These are phyloP conservation scores for Ilex aquifolium DNA, from an alignment of 257 asterid species.

Conservation along the genomic window DNA sequence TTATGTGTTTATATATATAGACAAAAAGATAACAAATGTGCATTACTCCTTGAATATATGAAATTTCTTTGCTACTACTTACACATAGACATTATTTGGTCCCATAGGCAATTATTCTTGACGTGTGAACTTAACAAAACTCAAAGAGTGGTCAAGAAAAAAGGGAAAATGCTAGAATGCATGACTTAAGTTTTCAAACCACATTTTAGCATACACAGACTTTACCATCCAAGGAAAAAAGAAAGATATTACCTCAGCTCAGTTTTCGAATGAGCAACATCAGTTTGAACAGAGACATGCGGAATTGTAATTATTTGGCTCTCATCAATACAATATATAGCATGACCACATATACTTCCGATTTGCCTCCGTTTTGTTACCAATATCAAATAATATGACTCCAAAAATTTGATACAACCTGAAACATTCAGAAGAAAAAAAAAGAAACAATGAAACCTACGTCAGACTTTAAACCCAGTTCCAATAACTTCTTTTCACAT, in stretches of 20 bases:
- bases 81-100: no score
- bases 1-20: no score
- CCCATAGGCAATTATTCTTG: no score
- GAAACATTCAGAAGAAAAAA: slow-evolving; percentile 14
- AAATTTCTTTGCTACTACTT: no score
- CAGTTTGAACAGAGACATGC: slow-evolving; percentile 89
- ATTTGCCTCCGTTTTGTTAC: slow-evolving; percentile 90
- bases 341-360: slow-evolving; percentile 95
- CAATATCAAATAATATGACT: slow-evolving; percentile 85
- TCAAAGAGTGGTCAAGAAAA: background rate
- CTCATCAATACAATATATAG: slow-evolving; percentile 88
- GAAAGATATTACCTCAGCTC: slow-evolving; percentile 67
- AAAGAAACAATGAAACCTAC: background rate
- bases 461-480: slow-evolving; percentile 6
- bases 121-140: background rate
- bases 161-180: background rate
- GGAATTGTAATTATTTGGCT: slow-evolving; percentile 92
- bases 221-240: slow-evolving; percentile 1
- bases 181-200: background rate
- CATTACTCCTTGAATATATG: no score
- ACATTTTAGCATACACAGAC: background rate
- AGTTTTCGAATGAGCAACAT: slow-evolving; percentile 94
- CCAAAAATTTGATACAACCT: slow-evolving; percentile 94
- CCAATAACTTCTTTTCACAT: no score
- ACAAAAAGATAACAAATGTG: no score